phyloP scores from a whole-genome alignment of 176 grass and related monocot genomes.

The Musa troglodytarum region DNA sequence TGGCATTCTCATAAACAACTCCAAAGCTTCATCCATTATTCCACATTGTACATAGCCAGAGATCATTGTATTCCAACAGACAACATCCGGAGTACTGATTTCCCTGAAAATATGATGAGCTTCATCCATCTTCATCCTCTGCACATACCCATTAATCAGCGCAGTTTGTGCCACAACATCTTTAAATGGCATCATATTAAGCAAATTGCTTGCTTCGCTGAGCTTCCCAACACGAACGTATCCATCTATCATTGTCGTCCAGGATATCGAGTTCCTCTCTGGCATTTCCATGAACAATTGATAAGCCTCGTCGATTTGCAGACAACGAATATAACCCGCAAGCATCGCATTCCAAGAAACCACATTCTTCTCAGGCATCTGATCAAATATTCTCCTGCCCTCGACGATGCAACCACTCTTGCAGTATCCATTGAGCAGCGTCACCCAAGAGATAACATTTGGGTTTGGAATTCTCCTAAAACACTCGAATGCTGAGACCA shows the following conservation, averaged over 20 bases:
- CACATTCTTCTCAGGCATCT: slow-evolving; percentile 38
- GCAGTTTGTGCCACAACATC: slow-evolving; percentile 46
- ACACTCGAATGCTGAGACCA: slow-evolving; percentile 21
- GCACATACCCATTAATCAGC: slow-evolving; percentile 48
- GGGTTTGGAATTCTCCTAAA: slow-evolving; percentile 39
- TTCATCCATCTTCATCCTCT: slow-evolving; percentile 26
- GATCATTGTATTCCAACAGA: slow-evolving; percentile 67
- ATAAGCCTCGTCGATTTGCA: slow-evolving; percentile 26
- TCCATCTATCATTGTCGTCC: slow-evolving; percentile 46
- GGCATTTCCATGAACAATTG: slow-evolving; percentile 39
- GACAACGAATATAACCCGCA: slow-evolving; percentile 30
- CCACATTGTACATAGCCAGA: slow-evolving; percentile 40
- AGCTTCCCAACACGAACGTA: slow-evolving; percentile 35
- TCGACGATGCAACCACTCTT: slow-evolving; percentile 25
- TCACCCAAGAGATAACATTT: slow-evolving; percentile 51
- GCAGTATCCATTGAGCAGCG: slow-evolving; percentile 45
- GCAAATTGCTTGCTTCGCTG: slow-evolving; percentile 39
- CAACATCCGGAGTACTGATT: slow-evolving; percentile 30
- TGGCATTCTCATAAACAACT: slow-evolving; percentile 41
- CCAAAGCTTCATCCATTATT: slow-evolving; percentile 38
- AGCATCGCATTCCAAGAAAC: slow-evolving; percentile 56
- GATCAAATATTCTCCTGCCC: slow-evolving; percentile 36
- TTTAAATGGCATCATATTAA: slow-evolving; percentile 39
- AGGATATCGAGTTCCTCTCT: slow-evolving; percentile 35
- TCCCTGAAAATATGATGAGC: slow-evolving; percentile 37